Evolutionary conservation across 2,329 filamentous ascomycete species (phyloP), one percentile per base, ranked within the genome.

Genomic region (Emergomyces africanus): DNA sequence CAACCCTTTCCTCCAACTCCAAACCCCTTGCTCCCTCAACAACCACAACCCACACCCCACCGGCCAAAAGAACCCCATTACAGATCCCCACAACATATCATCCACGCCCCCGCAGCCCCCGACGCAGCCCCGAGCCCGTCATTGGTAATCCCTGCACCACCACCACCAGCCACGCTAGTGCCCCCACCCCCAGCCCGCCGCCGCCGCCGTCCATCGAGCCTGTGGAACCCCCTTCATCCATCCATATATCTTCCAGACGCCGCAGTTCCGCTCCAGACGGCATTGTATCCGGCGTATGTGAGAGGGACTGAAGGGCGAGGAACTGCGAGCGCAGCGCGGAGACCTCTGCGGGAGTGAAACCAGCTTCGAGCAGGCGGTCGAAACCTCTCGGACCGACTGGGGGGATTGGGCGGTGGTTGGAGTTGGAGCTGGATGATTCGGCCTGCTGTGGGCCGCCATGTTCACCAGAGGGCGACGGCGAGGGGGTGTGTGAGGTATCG

Each of bases 41-140:
- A 95, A 77, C 90, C 91, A 96, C 57, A 87, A 84, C 59, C 92
- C 77, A 67, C 89, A 90, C 0, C 89, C 92, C 10, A 97, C 73
- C 3, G 94, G 94, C 83, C 92, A 97, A 71, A 99, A 88, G 77
- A 97, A 99, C 0, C 94, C 94, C 67, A 94, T 88, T 61, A 95
- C 77, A 72, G 94, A 89, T 4, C 91, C 94, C 74, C 86, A 88
- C 60, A 97, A 79, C 77, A 96, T 83, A 67, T 95, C 86, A 68
- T 97, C 92, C 50, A 96, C 12, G 88, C 81, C 82, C 84, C 53
- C 54, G 68, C 72, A 1, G 67, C 68, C 82, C 84, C 53, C 56
- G 68, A 72, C 2, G 67, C 68, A 37, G 68, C 60, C n/a, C 18
- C 79, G 78, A 51, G 79, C 71, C 56, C 70, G 2, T 66, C 71